Evolutionary conservation across 2,329 filamentous ascomycete species (phyloP), one percentile per base, ranked within the genome.

Genomic region (Xylariaceae sp.): DNA sequence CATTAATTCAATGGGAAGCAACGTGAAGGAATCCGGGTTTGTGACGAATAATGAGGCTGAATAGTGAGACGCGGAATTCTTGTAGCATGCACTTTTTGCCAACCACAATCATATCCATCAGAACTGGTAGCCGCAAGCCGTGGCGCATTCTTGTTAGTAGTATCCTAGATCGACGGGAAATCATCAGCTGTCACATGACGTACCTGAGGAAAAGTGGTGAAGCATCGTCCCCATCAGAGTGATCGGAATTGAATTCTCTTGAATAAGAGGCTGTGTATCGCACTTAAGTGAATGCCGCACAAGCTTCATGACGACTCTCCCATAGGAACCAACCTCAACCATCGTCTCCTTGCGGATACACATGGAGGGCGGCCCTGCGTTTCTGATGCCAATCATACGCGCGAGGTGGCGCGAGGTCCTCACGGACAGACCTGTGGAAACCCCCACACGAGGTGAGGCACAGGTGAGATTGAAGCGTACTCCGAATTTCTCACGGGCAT

Each of bases 401-500:
- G 87, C 84, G 78, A 73, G 70, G 71, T 89, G 87, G 88, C 88
- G 88, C 82, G 82, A 87, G 87, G 81, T 88, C 89, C 88, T 93
- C 80, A 81, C 88, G 84, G 87, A 88, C 87, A 89, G 89, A 78
- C 75, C 76, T 68, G 63, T 71, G 66, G 62, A 66, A 66, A 16
- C 38, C 53, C 68, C 69, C 63, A 57, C 66, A 66, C 71, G 68
- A 69, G 73, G 73, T 71, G 69, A 75, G 71, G 66, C 67, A 72
- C 67, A 66, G 70, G 69, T 69, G 64, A 59, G 67, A 71, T 66
- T 90, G 89, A 90, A 92, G 88, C 92, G 86, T 94, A 88, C 90
- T 94, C 90, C 89, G 89, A 94, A 93, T 94, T 94, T 94, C 89
- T 90, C 89, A 92, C 90, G 90, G 92, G 90, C 89, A 75, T 60